A percentile compares a stretch with the other conserved stretches of the same genome.
phyloP scores from a whole-genome alignment of 371 early-diverging fungal species.

The Ordospora pajunii region DNA sequence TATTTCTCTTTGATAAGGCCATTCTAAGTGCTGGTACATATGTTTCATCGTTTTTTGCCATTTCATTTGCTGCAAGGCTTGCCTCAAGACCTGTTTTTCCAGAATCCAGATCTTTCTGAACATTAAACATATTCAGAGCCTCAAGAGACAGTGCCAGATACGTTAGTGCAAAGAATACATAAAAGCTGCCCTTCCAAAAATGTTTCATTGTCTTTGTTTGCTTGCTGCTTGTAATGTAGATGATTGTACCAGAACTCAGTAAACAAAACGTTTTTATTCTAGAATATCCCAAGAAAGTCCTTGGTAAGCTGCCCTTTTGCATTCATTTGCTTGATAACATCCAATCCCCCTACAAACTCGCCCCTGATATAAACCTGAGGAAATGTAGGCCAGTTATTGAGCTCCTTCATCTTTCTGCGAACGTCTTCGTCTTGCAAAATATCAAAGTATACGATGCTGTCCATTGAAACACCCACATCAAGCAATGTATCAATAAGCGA shows the following conservation, averaged over 20 bases:
- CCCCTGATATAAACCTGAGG: slow-evolving; percentile 91
- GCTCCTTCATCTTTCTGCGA: slow-evolving; percentile 66
- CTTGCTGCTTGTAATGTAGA: background rate
- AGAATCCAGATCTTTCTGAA: background rate
- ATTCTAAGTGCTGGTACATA: background rate
- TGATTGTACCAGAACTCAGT: background rate
- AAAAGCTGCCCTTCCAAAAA: background rate
- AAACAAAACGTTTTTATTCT: background rate
- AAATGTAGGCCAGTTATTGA: slow-evolving; percentile 83
- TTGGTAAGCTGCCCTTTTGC: slow-evolving; percentile 49
- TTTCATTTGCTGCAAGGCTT: slow-evolving; percentile 13
- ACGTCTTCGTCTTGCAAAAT: slow-evolving; percentile 72
- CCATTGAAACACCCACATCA: background rate
- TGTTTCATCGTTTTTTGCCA: background rate
- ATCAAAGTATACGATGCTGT: slow-evolving; percentile 65
- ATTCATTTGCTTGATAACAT: slow-evolving; percentile 70
- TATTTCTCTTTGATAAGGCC: slow-evolving; percentile 4
- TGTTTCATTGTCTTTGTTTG: slow-evolving; percentile 29
- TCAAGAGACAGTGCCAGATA: slow-evolving; percentile 18
- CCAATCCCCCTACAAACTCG: slow-evolving; percentile 88
- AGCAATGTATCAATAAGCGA: slow-evolving; percentile 35
- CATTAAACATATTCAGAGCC: background rate
- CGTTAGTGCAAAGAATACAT: slow-evolving; percentile 19
- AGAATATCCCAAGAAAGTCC: background rate
- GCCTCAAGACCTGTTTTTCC: slow-evolving; percentile 18